phyloP scores from a whole-genome alignment of 2,329 filamentous ascomycete genomes.

The Penicillium sclerotigenum region DNA sequence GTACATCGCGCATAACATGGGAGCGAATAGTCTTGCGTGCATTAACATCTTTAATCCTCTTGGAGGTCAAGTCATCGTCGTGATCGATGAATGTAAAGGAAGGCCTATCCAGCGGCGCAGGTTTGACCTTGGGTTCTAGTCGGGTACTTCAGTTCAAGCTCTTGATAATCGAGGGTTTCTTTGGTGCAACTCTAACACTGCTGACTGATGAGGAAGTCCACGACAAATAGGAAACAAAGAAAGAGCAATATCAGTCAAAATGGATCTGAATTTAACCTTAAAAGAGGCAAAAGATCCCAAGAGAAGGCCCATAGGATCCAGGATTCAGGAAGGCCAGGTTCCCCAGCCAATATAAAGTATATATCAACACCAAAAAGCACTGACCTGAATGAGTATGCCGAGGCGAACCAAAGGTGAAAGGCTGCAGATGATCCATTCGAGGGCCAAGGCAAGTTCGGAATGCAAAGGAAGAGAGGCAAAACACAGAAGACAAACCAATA shows the following conservation, averaged over 20 bases:
- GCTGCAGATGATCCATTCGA: slow-evolving; percentile 27
- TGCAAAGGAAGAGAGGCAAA: slow-evolving; percentile 1
- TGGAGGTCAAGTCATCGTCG: slow-evolving; percentile 39
- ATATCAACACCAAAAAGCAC: slow-evolving; percentile 13
- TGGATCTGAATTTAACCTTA: background rate
- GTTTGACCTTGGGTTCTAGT: slow-evolving; percentile 22
- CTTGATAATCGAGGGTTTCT: background rate
- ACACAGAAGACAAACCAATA: slow-evolving; percentile 11
- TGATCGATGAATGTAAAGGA: slow-evolving; percentile 44
- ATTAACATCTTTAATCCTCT: slow-evolving; percentile 39
- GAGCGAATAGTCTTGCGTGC: slow-evolving; percentile 43
- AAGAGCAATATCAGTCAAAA: background rate
- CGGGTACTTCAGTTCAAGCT: background rate
- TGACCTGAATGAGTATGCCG: slow-evolving; percentile 26
- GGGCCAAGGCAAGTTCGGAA: slow-evolving; percentile 13
- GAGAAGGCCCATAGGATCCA: background rate
- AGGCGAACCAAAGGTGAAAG: slow-evolving; percentile 14
- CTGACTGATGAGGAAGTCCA: background rate
- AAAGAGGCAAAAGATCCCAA: background rate
- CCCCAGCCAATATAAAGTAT: background rate
- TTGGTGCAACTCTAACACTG: background rate
- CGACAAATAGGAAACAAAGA: slow-evolving; percentile 6
- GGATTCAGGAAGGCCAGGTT: background rate
- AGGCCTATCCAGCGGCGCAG: slow-evolving; percentile 27
- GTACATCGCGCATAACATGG: slow-evolving; percentile 45